Evolutionary conservation across 106 monocot species (phyloP), one percentile per base, ranked within the genome.

Genomic region (Triglochin maritima): DNA sequence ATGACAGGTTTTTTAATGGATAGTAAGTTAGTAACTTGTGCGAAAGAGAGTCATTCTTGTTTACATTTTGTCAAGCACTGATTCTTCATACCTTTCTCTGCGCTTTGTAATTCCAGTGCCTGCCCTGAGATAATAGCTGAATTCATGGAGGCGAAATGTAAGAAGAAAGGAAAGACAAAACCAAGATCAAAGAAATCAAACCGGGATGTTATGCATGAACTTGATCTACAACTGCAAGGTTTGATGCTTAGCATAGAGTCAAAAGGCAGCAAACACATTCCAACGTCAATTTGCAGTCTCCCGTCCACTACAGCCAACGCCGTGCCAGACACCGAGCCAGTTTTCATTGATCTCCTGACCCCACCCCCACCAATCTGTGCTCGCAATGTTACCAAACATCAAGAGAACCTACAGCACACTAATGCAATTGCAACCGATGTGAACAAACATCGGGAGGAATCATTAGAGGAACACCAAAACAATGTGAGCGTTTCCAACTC

Each of bases 51-150:
- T 29, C 29, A 29, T 29, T 29, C 29, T 29, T 29, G 29, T 29
- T 29, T 0, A 29, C 29, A 13, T 5, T 65, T n/a, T 46, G 5
- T 4, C 4, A 7, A 53, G n/a, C 13, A 29, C 43, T 66, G 9
- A 57, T 49, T 56, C 16, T 46, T 15, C 10, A 16, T 41, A 58
- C 11, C 3, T 57, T 63, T 6, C 59, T 15, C 3, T 67, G 56
- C 53, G 4, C 12, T 55, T 50, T 68, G 54, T 17, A 44, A 68
- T 6, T 66, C 4, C 44, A 92, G 93, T 79, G 93, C 89, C 6
- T 93, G 93, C 72, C 86, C 88, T 7, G 93, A 89, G 69, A 93
- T 66, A 69, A 80, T 89, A 53, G 47, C 76, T 3, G 86, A 93
- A 70, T 93, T 82, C 76, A 60, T 74, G 70, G 79, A 73, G 17